phyloP scores from a whole-genome alignment of 2,329 filamentous ascomycete species.

The Eutypella sp. region DNA sequence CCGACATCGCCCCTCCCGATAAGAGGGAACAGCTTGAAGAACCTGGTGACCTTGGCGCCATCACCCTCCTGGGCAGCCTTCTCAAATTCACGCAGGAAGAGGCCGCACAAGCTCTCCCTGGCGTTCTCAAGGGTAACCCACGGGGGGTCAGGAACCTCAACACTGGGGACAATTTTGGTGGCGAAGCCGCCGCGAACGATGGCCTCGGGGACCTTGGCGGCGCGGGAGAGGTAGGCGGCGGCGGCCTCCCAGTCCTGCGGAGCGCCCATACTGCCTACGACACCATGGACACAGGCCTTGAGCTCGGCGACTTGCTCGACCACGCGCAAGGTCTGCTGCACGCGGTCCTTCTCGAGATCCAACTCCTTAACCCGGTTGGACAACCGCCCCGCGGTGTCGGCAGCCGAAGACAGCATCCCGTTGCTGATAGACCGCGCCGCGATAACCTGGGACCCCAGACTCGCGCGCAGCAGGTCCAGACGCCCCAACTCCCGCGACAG shows the following conservation, averaged over 20 bases:
- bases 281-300: slow-evolving; percentile 91
- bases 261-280: slow-evolving; percentile 93
- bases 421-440: slow-evolving; percentile 79
- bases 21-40: slow-evolving; percentile 96
- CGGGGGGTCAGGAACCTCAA: slow-evolving; percentile 90
- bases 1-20: slow-evolving; percentile 87
- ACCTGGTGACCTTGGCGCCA: slow-evolving; percentile 82
- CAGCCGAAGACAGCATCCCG: slow-evolving; percentile 83
- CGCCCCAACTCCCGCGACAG: slow-evolving; percentile 81
- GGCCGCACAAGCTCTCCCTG: slow-evolving; percentile 79
- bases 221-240: slow-evolving; percentile 80
- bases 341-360: slow-evolving; percentile 85
- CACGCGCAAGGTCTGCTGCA: slow-evolving; percentile 83
- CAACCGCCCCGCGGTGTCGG: slow-evolving; percentile 78
- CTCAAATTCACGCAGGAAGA: slow-evolving; percentile 94
- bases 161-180: slow-evolving; percentile 86
- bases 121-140: slow-evolving; percentile 81
- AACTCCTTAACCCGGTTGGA: slow-evolving; percentile 82
- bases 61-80: slow-evolving; percentile 85
- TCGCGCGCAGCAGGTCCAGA: slow-evolving; percentile 82
- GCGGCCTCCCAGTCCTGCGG: slow-evolving; percentile 99
- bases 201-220: slow-evolving; percentile 71
- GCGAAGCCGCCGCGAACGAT: slow-evolving; percentile 85
- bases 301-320: slow-evolving; percentile 96
- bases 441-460: slow-evolving; percentile 81